phyloP scores from a whole-genome alignment of 495 filamentous ascomycete species.

The Echria macrotheca region DNA sequence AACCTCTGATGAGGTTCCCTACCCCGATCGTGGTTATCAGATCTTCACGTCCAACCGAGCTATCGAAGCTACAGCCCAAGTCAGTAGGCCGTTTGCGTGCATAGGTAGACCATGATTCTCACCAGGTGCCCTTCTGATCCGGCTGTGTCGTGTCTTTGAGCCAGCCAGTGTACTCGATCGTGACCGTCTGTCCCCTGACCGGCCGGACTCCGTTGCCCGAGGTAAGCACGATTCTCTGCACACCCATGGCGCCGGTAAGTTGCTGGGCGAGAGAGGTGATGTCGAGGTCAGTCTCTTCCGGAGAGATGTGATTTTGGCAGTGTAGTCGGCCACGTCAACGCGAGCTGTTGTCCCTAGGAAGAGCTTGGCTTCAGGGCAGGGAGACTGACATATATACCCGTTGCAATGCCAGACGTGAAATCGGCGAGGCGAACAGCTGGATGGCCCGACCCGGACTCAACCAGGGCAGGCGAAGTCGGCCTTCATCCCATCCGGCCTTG shows the following conservation, averaged over 20 bases:
- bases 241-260: constrained; percentile 38
- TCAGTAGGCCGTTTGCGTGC: too few relatives aligned
- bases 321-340: too few relatives aligned
- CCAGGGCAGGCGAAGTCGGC: not conserved
- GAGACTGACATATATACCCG: too few relatives aligned
- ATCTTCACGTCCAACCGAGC: constrained; percentile 59
- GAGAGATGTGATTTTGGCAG: too few relatives aligned
- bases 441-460: too few relatives aligned
- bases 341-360: too few relatives aligned
- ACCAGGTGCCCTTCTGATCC: constrained; percentile 45
- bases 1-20: constrained; percentile 76
- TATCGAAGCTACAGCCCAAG: constrained; percentile 65
- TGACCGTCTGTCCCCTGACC: constrained; percentile 57
- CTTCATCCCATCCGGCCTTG: too few relatives aligned
- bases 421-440: too few relatives aligned
- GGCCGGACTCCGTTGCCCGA: constrained; percentile 50
- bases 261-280: not conserved
- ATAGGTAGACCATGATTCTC: too few relatives aligned
- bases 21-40: constrained; percentile 66
- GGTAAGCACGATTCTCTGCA: constrained; percentile 39
- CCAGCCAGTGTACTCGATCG: constrained; percentile 80
- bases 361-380: too few relatives aligned
- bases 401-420: too few relatives aligned
- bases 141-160: constrained; percentile 59
- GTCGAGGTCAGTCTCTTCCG: not conserved